phyloP scores from a whole-genome alignment of 2,329 filamentous ascomycete genomes.

The Colletotrichum nymphaeae region DNA sequence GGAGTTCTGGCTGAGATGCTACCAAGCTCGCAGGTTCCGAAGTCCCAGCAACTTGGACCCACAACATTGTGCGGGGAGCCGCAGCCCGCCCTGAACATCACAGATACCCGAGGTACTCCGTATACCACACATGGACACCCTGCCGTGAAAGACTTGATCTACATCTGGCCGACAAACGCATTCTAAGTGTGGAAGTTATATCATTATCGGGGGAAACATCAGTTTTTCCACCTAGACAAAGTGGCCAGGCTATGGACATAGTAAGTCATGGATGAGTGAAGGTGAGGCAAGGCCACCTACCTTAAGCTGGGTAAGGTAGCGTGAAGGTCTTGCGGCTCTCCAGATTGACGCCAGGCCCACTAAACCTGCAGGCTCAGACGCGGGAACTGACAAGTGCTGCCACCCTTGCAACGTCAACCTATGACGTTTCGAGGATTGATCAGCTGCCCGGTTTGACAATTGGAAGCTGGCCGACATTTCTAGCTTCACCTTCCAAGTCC shows the following conservation, averaged over 20 bases:
- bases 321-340: not conserved
- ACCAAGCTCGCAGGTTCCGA: not conserved
- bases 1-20: not conserved
- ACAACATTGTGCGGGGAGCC: not conserved
- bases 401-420: constrained; percentile 12
- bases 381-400: not conserved
- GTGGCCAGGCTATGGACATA: too few species aligned
- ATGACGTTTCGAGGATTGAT: constrained; percentile 26
- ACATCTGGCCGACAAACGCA: too few species aligned
- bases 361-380: not conserved
- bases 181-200: too few species aligned
- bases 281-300: too few species aligned
- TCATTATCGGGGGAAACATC: too few species aligned
- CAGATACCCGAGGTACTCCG: not conserved
- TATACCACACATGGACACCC: too few species aligned
- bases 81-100: not conserved
- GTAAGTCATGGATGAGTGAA: too few species aligned
- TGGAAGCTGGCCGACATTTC: not conserved
- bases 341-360: not conserved
- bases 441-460: not conserved
- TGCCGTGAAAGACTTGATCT: too few species aligned
- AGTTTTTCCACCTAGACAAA: too few species aligned
- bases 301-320: too few species aligned
- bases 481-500: not conserved
- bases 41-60: not conserved